Evolutionary conservation across 768 basidiomycete species (phyloP), one percentile per base, ranked within the genome.

Genomic region (Pleurotus citrinopileatus): DNA sequence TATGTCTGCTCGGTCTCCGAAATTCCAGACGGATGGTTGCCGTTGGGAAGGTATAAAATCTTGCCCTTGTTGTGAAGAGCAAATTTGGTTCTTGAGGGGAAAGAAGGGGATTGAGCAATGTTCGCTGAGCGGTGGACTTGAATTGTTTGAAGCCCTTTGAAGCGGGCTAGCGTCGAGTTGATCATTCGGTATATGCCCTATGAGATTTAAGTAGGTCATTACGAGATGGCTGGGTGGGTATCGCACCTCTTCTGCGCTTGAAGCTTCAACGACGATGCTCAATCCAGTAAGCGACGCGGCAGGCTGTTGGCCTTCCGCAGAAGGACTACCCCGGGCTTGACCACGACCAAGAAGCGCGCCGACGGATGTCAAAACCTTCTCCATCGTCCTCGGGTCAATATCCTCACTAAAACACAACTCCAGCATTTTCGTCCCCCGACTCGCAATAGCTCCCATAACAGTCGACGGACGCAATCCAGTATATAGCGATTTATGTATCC

Each of bases 321-420:
- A n/a, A n/a, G n/a, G n/a, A 64, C 20, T 52, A 48, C 55, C 61
- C 60, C 17, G 6, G 19, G 38, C 48, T 43, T 1, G 25, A 17
- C 54, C 57, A 17, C 62, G 64, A 4, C 72, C 71, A 4, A 74
- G 59, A 12, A 67, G 61, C 6, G 69, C 67, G 22, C 72, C 73
- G 3, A 67, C 71, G 3, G 77, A 73, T 15, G 69, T 68, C 34
- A 80, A 53, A 4, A 77, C 68, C 58, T 79, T 79, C 53, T 76
- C 78, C 25, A 76, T 67, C 17, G 77, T 73, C 38, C 79, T 65
- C 52, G 66, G 64, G 57, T 80, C 79, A 5, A 79, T 73, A 25
- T 62, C 60, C 23, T 67, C 62, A 1, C 70, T 65, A 54, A 80
- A 79, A 6, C 63, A 58, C 3, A 80, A 53, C 2, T 62, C 56